A percentile compares a stretch with the other conserved stretches of the same genome.
These are phyloP conservation scores for Boletus tylopilopsis DNA, from an alignment of 768 basidiomycete species.

Conservation along the genomic window DNA sequence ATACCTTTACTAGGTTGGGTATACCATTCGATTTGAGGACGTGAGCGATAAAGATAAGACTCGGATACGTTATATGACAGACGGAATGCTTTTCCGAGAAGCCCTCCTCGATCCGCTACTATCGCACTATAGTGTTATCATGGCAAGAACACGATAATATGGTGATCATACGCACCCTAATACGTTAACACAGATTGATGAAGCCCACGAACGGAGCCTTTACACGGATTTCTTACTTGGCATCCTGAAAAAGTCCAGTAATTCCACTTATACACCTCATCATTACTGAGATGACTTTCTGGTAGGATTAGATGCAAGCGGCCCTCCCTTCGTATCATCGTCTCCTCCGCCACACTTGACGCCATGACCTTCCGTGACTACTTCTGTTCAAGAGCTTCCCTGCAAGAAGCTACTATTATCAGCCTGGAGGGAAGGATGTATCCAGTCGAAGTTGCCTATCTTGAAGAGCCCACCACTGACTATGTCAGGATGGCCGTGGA, in stretches of 20 bases:
- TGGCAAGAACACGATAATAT: slow-evolving; percentile 51
- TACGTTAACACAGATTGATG: slow-evolving; percentile 67
- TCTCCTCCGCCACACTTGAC: slow-evolving; percentile 96
- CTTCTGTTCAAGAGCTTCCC: slow-evolving; percentile 64
- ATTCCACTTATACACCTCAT: neutral
- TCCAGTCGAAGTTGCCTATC: slow-evolving; percentile 91
- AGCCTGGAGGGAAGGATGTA: slow-evolving; percentile 93
- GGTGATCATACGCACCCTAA: neutral
- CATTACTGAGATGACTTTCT: slow-evolving; percentile 1
- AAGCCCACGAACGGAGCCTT: slow-evolving; percentile 95
- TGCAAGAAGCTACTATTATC: slow-evolving; percentile 76
- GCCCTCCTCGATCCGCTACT: slow-evolving; percentile 88
- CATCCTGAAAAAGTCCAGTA: slow-evolving; percentile 80
- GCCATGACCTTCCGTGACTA: slow-evolving; percentile 86
- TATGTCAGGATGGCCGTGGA: slow-evolving; percentile 82
- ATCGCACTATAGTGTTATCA: slow-evolving; percentile 90
- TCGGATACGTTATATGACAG: slow-evolving; percentile 93
- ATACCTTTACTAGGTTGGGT: slow-evolving; percentile 86
- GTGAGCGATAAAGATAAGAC: slow-evolving; percentile 82
- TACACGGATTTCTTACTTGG: slow-evolving; percentile 94
- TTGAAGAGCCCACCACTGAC: slow-evolving; percentile 71
- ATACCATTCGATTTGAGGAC: slow-evolving; percentile 96
- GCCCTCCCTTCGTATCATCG: slow-evolving; percentile 82
- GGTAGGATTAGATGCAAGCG: slow-evolving; percentile 86
- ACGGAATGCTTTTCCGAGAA: slow-evolving; percentile 97